Evolutionary conservation across 2,329 filamentous ascomycete species (phyloP).

Genomic region (Metarhizium robertsii): DNA sequence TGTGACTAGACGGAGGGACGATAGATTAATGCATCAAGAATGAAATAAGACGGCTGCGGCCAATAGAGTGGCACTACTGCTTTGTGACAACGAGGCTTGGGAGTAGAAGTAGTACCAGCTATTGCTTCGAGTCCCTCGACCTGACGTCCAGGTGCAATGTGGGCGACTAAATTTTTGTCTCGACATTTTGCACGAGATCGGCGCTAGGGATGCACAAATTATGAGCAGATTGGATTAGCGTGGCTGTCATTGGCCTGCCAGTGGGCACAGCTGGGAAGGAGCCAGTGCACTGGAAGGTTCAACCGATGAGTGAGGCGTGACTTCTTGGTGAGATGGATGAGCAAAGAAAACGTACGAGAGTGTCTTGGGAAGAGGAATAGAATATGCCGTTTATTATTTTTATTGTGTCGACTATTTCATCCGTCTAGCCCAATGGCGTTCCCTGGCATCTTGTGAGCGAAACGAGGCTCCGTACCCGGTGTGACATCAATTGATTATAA

Average conservation of each 20-base stretch:
- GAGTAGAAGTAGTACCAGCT: neutral
- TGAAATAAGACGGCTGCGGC: neutral
- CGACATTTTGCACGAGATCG: slow-evolving; percentile 7
- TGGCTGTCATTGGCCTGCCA: neutral
- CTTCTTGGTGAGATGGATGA: too few species aligned
- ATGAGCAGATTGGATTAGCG: neutral
- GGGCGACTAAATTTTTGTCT: slow-evolving; percentile 8
- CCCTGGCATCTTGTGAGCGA: too few species aligned
- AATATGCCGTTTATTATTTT: too few species aligned
- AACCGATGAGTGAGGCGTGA: too few species aligned
- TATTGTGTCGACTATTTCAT: too few species aligned
- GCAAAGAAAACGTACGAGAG: too few species aligned
- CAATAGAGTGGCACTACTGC: neutral
- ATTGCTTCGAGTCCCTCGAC: neutral
- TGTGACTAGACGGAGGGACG: neutral
- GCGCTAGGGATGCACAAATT: slow-evolving; percentile 9
- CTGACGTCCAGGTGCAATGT: slow-evolving; percentile 1
- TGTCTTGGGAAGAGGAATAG: too few species aligned
- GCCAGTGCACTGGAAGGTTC: too few species aligned
- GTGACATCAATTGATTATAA: too few species aligned
- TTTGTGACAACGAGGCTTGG: neutral
- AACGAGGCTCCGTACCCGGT: too few species aligned
- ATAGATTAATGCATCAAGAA: slow-evolving; percentile 2
- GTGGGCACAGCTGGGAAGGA: neutral
- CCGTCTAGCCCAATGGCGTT: too few species aligned